Base-by-base conservation (phyloP, 176 grass and related monocot species). In the Avena eriantha region DNA sequence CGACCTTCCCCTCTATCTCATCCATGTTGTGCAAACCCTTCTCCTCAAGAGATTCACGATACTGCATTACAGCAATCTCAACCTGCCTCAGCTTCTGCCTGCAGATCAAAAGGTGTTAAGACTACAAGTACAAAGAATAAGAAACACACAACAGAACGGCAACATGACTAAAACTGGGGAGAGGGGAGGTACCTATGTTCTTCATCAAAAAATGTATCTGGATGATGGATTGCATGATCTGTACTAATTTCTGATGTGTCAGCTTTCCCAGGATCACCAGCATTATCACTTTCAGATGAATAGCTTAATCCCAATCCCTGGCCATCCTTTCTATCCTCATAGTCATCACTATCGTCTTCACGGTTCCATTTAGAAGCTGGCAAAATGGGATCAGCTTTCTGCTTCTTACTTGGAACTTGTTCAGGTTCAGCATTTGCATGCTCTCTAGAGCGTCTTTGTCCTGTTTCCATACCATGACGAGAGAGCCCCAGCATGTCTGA, bases 251-350 rank as follows among this genome's bases (percentile, higher is more conserved):
- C 90, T 85, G 85, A 39, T 31, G 53, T 86, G 88, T 81, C 82
- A 16, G 53, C 76, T 65, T 94, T 96, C 82, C 69, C 90, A 87
- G 71, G 51, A 88, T 94, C 83, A 82, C 60, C 88, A 35, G 78
- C 94, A 92, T 66, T 74, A 87, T 99, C 97, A 24, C 94, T 96
- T 90, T 78, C 96, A 60, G 95, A 98, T 89, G 96, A 98, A 95
- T 98, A 98, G 84, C 93, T 87, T 91, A 98, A 88, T 84, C 93
- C 88, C 88, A 95, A 86, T 66, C 78, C 91, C 73, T 69, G 73
- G 19, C 83, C 87, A 19, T 77, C 82, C 82, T 69, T 92, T 80
- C 79, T 93, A 69, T 96, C 96, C 73, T 88, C 93, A 58, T 90
- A 81, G 65, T 91, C 87, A 3, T 88, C 93, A 51, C n/a, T 73